phyloP scores from a whole-genome alignment of 2,329 filamentous ascomycete species.

The Chaetomium sp. region DNA sequence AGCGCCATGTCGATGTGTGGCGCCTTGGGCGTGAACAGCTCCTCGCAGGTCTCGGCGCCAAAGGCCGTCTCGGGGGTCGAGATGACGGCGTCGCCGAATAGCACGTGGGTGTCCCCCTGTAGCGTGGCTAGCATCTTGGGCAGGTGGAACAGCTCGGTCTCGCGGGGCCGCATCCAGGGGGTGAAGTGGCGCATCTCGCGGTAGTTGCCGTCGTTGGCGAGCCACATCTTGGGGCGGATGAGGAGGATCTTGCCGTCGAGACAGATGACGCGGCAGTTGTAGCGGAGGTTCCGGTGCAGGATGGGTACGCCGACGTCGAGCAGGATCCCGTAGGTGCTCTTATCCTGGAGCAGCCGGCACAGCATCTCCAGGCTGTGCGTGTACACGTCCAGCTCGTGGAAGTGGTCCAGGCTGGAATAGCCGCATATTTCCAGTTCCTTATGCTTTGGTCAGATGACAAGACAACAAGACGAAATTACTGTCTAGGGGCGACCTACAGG shows the following conservation, averaged over 20 bases:
- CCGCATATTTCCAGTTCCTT: constrained; percentile 48
- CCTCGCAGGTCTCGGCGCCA: constrained; percentile 33
- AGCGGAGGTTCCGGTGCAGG: constrained; percentile 54
- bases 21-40: constrained; percentile 23
- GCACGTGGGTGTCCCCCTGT: constrained; percentile 39
- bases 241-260: constrained; percentile 62
- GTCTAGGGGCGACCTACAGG: constrained; percentile 28
- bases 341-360: constrained; percentile 52
- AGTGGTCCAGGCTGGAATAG: constrained; percentile 63
- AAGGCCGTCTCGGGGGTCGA: constrained; percentile 54
- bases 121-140: constrained; percentile 53
- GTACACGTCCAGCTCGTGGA: constrained; percentile 51
- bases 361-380: constrained; percentile 58
- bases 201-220: constrained; percentile 66
- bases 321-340: constrained; percentile 58
- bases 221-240: constrained; percentile 42
- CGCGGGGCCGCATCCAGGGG: constrained; percentile 52
- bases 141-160: constrained; percentile 59
- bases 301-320: constrained; percentile 59
- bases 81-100: constrained; percentile 64
- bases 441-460: background rate
- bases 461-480: background rate
- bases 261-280: constrained; percentile 58
- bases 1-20: constrained; percentile 46
- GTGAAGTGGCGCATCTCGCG: constrained; percentile 57